Conservation (phyloP, 176 grass and related monocot genomes). For the Ananas comosus region DNA sequence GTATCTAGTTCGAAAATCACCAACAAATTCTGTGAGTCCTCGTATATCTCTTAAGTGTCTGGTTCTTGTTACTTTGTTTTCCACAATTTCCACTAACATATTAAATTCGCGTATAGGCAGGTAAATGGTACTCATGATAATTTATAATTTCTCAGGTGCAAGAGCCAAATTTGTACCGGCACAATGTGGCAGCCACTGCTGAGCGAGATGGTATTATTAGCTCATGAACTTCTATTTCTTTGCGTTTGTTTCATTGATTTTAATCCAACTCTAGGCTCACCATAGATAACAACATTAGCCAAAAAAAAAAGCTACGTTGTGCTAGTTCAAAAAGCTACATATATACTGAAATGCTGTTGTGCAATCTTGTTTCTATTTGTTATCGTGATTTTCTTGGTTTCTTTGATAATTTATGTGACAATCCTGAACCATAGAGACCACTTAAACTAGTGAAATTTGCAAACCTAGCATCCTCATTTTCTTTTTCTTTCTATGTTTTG, state of each 20-base stretch:
- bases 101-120: neutral
- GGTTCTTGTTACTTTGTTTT: neutral
- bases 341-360: neutral
- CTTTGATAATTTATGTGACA: neutral
- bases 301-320: no score
- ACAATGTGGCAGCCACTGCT: slow-evolving; percentile 79
- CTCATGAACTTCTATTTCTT: slow-evolving; percentile 11
- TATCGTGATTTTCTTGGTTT: slow-evolving; percentile 1
- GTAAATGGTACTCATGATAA: slow-evolving; percentile 19
- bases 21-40: slow-evolving; percentile 68
- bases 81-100: neutral
- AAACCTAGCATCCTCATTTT: no score
- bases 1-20: slow-evolving; percentile 88
- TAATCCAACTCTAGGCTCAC: no score
- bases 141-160: slow-evolving; percentile 45
- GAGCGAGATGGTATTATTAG: slow-evolving; percentile 70
- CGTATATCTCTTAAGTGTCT: neutral
- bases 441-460: no score
- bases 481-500: neutral
- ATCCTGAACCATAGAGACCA: no score
- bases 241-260: no score
- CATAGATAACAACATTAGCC: no score
- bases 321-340: no score
- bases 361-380: neutral
- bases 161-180: slow-evolving; percentile 85